These are phyloP conservation scores for Fusarium sp. DNA, from an alignment of 2,329 filamentous ascomycete species.

Conservation along the genomic window DNA sequence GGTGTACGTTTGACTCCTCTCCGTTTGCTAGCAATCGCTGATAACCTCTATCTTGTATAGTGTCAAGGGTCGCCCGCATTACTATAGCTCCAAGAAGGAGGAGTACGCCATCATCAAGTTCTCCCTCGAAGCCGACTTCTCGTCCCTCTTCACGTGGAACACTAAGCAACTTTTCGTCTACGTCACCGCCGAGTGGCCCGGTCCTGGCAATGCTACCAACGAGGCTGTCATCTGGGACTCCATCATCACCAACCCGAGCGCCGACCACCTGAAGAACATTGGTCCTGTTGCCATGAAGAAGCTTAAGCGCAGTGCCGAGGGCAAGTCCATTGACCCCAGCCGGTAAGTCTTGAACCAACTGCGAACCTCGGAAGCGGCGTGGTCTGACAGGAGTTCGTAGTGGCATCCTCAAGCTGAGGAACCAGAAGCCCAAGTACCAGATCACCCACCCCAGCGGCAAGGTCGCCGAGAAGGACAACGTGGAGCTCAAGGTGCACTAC, in stretches of 20 bases:
- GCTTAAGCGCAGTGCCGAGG: slow-evolving; percentile 68
- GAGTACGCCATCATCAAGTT: slow-evolving; percentile 97
- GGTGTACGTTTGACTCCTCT: slow-evolving; percentile 70
- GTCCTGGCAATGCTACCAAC: slow-evolving; percentile 60
- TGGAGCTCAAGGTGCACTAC: slow-evolving; percentile 86
- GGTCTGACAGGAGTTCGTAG: slow-evolving; percentile 51
- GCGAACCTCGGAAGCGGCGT: background rate
- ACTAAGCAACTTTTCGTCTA: slow-evolving; percentile 99
- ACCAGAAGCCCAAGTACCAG: slow-evolving; percentile 95
- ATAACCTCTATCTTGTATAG: slow-evolving; percentile 57
- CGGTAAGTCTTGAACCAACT: slow-evolving; percentile 55
- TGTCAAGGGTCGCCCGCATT: slow-evolving; percentile 91
- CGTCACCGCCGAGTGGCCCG: slow-evolving; percentile 81
- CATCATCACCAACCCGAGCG: slow-evolving; percentile 84
- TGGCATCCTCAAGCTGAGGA: slow-evolving; percentile 81
- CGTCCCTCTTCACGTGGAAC: slow-evolving; percentile 97
- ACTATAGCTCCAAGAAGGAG: slow-evolving; percentile 92
- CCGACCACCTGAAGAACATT: slow-evolving; percentile 72
- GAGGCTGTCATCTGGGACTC: slow-evolving; percentile 95
- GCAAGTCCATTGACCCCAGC: slow-evolving; percentile 70
- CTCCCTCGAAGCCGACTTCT: slow-evolving; percentile 90
- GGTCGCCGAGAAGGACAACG: slow-evolving; percentile 79
- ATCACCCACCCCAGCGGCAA: slow-evolving; percentile 90
- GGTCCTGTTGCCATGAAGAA: slow-evolving; percentile 72
- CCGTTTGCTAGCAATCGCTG: slow-evolving; percentile 5